A percentile compares a stretch with the other conserved stretches of the same genome.
Conservation (phyloP, 2,329 filamentous ascomycete genomes). For the Emydomyces testavorans region DNA sequence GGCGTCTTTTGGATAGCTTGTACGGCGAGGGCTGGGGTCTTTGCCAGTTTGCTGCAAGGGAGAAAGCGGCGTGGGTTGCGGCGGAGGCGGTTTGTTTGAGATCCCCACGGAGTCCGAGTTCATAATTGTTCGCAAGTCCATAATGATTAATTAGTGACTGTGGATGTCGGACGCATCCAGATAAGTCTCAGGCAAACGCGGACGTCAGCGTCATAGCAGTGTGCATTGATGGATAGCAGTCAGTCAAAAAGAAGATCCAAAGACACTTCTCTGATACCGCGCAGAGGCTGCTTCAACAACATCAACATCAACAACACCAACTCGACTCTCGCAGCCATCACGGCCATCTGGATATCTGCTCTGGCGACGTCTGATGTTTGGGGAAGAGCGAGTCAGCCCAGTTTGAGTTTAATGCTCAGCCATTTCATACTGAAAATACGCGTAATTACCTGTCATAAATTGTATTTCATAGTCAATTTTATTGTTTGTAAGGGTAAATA, state of each 20-base stretch:
- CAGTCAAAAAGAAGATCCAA: not conserved
- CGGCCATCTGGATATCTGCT: not conserved
- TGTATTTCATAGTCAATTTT: not conserved
- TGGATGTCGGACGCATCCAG: slow-evolving; percentile 3
- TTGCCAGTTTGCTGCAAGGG: slow-evolving; percentile 4
- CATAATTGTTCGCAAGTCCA: slow-evolving; percentile 46
- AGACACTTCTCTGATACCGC: not conserved
- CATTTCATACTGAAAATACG: not conserved
- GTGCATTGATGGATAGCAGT: not conserved
- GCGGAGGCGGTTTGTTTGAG: slow-evolving; percentile 14
- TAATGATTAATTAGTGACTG: too few relatives aligned
- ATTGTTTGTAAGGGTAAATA: not conserved
- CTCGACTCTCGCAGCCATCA: too few relatives aligned
- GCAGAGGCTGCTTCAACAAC: not conserved
- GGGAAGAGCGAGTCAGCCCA: not conserved
- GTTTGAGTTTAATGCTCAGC: too few relatives aligned
- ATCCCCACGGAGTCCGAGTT: slow-evolving; percentile 33
- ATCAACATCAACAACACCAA: too few relatives aligned
- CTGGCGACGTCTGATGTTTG: slow-evolving; percentile 10
- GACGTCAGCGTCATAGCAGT: not conserved
- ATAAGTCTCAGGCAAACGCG: not conserved
- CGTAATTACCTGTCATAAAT: too few relatives aligned
- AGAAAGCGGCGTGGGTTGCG: slow-evolving; percentile 1
- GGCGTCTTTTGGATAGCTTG: slow-evolving; percentile 4
- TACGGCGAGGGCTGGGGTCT: slow-evolving; percentile 1